These are phyloP conservation scores for Myxozyma monticola DNA, from an alignment of 805 yeast species.

Conservation along the genomic window DNA sequence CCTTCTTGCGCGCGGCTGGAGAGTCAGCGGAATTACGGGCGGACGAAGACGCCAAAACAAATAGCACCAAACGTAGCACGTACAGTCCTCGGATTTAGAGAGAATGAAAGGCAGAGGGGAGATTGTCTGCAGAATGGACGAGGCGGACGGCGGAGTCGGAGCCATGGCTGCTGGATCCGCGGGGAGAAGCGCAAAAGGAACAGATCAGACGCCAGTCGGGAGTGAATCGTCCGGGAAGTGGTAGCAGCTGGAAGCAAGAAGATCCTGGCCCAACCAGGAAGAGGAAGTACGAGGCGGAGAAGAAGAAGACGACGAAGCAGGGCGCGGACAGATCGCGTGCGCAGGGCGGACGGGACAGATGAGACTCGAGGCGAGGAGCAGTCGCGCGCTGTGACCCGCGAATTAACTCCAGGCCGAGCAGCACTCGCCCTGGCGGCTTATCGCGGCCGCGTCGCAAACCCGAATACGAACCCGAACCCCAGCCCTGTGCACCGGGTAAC, in stretches of 20 bases:
- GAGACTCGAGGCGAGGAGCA: no score
- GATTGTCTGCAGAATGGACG: slow-evolving; percentile 30
- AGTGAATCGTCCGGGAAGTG: background rate
- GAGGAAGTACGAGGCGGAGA: background rate
- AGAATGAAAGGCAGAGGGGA: slow-evolving; percentile 29
- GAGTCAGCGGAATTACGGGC: background rate
- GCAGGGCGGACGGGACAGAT: background rate
- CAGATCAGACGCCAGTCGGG: background rate
- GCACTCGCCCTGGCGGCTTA: no score
- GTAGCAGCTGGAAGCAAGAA: background rate
- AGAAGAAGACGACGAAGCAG: background rate
- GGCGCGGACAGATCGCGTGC: background rate
- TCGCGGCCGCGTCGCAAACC: no score
- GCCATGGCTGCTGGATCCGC: slow-evolving; percentile 12
- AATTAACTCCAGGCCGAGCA: no score
- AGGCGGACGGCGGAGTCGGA: slow-evolving; percentile 24
- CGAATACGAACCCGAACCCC: no score
- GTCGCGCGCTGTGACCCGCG: no score
- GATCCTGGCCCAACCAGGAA: background rate
- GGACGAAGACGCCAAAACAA: background rate
- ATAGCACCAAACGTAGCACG: background rate
- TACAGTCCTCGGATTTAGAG: slow-evolving; percentile 28
- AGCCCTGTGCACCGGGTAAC: no score
- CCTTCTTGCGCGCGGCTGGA: slow-evolving; percentile 28
- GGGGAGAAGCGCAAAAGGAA: background rate